Evolutionary conservation across 805 yeast species (phyloP), one percentile per base, ranked within the genome.

Genomic region (Ogataea ganodermae): DNA sequence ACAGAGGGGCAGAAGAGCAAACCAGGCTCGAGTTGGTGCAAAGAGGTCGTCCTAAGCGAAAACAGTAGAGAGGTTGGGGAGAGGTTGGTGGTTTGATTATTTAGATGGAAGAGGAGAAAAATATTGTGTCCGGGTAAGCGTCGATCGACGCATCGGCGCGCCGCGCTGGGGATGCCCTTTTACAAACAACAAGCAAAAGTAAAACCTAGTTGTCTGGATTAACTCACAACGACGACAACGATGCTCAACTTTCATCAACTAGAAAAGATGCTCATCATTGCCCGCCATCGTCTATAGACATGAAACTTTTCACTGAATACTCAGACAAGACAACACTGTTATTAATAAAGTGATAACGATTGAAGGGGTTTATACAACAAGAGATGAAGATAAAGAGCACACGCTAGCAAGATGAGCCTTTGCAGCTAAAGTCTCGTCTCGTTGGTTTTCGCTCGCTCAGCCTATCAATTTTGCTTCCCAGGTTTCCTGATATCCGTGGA

Each of bases 401-500:
- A n/a, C n/a, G n/a, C 7, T 10, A 7, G 27, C 7, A 24, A 24
- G 10, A 24, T 10, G 27, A 7, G 9, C 10, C 10, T 7, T 24
- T 24, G 9, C 9, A 24, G 27, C 27, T 24, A 10, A 24, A 24
- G 9, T 7, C 27, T 24, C 27, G 27, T 10, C 10, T 24, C 27
- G 27, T 10, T 24, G 27, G 10, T 7, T 24, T 24, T 10, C 27
- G 27, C 27, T 24, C 27, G 6, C 9, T 24, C 13, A 28, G 32
- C n/a, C n/a, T n/a, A 18, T 22, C 28, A 35, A 10, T 26, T 38
- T 33, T 56, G 57, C 40, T 62, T 61, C 16, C 18, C 46, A 4
- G 69, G 69, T 41, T 59, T 66, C 12, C 45, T 55, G 14, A 62
- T 46, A 44, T 66, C 68, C 7, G 65, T 58, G 17, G 54, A 52